These are phyloP conservation scores for Asterochloris sp. DNA, from an alignment of 139 green algal genomes.

Conservation along the genomic window DNA sequence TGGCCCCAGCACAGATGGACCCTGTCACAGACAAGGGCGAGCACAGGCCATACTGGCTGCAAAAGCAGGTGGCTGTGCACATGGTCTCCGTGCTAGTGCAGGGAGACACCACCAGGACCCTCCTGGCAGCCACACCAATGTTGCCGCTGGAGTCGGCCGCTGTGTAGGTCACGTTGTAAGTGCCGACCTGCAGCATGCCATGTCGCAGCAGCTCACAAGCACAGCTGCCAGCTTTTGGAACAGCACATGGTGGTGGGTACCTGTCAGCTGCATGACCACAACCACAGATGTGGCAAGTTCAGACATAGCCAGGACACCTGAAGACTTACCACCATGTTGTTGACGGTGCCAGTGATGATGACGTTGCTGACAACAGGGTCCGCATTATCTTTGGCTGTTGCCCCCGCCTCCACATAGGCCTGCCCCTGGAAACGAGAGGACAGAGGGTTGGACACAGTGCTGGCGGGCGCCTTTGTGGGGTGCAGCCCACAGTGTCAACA, in stretches of 20 bases:
- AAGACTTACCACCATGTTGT: constrained; percentile 6
- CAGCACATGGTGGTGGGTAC: not conserved
- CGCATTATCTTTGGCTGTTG: constrained; percentile 1
- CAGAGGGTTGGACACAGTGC: not conserved
- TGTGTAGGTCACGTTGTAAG: constrained; percentile 3
- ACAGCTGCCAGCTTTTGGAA: not conserved
- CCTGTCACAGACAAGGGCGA: not conserved
- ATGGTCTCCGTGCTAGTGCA: not conserved
- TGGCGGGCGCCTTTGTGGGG: not conserved
- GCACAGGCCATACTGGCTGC: not conserved
- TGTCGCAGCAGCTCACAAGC: not conserved
- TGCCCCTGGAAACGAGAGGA: not conserved
- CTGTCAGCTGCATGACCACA: not conserved
- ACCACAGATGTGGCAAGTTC: not conserved
- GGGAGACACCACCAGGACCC: not conserved
- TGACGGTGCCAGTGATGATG: not conserved
- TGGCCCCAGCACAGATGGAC: not conserved
- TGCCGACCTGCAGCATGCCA: not conserved
- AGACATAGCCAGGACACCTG: not conserved
- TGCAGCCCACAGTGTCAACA: not conserved
- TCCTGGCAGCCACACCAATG: not conserved
- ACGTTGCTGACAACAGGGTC: not conserved
- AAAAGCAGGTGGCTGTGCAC: not conserved
- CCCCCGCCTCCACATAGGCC: constrained; percentile 2
- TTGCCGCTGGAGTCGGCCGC: not conserved